Percentiles rank a stretch among this genome's conserved stretches.
Conservation (phyloP, 306 rosid species). For the Heteromeles arbutifolia region DNA sequence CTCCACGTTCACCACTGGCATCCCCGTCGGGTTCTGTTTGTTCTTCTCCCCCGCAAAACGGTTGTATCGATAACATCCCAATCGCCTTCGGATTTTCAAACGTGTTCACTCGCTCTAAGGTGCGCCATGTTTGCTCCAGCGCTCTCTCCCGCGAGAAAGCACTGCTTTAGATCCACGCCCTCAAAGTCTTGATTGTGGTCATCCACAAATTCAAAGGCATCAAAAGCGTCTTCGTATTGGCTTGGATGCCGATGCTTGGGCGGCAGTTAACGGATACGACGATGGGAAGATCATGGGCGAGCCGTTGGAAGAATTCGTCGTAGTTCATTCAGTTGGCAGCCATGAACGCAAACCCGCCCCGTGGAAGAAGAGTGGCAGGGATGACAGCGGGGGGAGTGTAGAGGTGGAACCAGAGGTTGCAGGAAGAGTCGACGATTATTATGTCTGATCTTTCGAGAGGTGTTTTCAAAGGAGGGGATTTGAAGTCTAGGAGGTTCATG, state of each 20-base stretch:
- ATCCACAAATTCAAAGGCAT: conserved; percentile 24
- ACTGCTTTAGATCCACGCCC: not conserved
- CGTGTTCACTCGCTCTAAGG: conserved; percentile 13
- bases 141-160: conserved; percentile 31
- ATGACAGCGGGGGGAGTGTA: conserved; percentile 14
- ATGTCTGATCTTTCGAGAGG: conserved; percentile 38
- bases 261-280: conserved; percentile 32
- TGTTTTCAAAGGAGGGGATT: conserved; percentile 1
- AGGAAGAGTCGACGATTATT: conserved; percentile 22
- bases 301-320: conserved; percentile 6
- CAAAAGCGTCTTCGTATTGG: conserved; percentile 29
- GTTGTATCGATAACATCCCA: conserved; percentile 26
- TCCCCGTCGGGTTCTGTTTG: conserved; percentile 14
- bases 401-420: conserved; percentile 51
- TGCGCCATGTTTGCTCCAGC: conserved; percentile 34
- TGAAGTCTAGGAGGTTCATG: conserved; percentile 33
- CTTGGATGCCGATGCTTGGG: conserved; percentile 23
- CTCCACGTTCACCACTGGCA: not conserved
- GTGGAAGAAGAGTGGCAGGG: conserved; percentile 3
- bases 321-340: not conserved
- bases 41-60: conserved; percentile 32
- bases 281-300: conserved; percentile 11
- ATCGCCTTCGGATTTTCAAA: not conserved
- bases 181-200: not conserved
- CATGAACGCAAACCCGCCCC: conserved; percentile 19